A percentile compares a stretch with the other conserved stretches of the same genome.
Conservation (phyloP, 1,284 basidiomycete genomes). For the Fomitopsis palustris region DNA sequence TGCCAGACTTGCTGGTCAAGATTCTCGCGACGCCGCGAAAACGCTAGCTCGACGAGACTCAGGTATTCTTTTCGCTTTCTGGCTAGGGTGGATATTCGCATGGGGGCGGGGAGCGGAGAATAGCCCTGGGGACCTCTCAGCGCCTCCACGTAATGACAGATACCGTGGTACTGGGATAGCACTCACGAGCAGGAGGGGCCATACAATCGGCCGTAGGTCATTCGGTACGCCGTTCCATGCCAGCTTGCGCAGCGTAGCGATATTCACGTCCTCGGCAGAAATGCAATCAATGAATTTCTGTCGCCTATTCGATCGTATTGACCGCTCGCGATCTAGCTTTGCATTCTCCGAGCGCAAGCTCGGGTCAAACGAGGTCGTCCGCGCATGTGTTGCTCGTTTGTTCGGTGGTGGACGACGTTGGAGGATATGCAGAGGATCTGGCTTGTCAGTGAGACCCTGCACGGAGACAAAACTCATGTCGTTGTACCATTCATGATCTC, state of each 20-base stretch:
- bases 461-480: conserved; percentile 18
- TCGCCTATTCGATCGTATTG: conserved; percentile 68
- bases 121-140: conserved; percentile 66
- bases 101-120: conserved; percentile 80
- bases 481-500: conserved; percentile 69
- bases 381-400: conserved; percentile 13
- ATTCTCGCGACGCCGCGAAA: conserved; percentile 77
- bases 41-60: conserved; percentile 88
- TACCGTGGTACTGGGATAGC: not conserved
- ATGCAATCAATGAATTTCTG: conserved; percentile 74
- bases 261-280: conserved; percentile 68
- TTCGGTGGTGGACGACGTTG: conserved; percentile 17
- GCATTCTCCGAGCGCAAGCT: conserved; percentile 45
- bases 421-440: conserved; percentile 32
- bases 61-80: conserved; percentile 93
- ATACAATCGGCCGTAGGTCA: conserved; percentile 88
- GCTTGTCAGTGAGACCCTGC: conserved; percentile 42
- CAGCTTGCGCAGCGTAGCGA: conserved; percentile 82
- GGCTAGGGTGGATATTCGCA: conserved; percentile 73
- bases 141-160: not conserved
- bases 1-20: conserved; percentile 97
- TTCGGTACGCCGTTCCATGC: conserved; percentile 95
- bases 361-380: conserved; percentile 17
- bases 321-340: conserved; percentile 63
- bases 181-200: conserved; percentile 91